These are phyloP conservation scores for Coniochaeta ligniaria DNA, from an alignment of 2,329 filamentous ascomycete genomes.

Conservation along the genomic window DNA sequence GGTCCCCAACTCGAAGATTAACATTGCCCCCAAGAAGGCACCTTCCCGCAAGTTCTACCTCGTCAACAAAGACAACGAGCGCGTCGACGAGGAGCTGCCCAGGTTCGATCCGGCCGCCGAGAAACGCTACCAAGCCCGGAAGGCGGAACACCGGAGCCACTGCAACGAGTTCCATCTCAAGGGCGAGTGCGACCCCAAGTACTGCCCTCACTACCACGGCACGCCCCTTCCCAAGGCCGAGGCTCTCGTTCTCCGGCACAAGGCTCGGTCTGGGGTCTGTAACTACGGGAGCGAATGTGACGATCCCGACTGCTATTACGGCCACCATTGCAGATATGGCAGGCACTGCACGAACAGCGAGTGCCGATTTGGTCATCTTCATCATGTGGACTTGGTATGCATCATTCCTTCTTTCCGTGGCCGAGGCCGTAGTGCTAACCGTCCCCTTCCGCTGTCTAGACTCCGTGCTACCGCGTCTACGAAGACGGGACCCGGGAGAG, in stretches of 20 bases:
- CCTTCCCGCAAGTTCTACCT: conserved; percentile 14
- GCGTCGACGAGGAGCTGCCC: conserved; percentile 21
- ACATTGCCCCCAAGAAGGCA: conserved; percentile 17
- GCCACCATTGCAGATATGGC: conserved; percentile 15
- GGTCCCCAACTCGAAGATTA: conserved; percentile 12
- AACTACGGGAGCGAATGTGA: conserved; percentile 7
- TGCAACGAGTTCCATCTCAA: conserved; percentile 17
- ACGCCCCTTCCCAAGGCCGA: conserved; percentile 10
- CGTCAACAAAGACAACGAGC: conserved; percentile 22
- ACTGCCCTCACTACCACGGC: conserved; percentile 12
- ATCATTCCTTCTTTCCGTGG: not conserved
- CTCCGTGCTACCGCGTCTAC: not conserved
- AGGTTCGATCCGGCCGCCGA: conserved; percentile 11
- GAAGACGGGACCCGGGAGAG: not conserved
- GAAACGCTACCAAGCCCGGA: conserved; percentile 7
- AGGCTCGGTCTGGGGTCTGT: conserved; percentile 12
- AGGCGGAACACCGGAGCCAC: conserved; percentile 3
- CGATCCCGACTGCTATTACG: conserved; percentile 11
- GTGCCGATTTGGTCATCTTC: conserved; percentile 14
- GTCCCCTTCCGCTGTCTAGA: not conserved
- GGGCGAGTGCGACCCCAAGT: conserved; percentile 10
- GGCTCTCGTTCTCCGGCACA: conserved; percentile 9
- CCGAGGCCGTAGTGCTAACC: not conserved
- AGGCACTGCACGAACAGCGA: conserved; percentile 10
- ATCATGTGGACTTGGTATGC: conserved; percentile 16